phyloP scores from a whole-genome alignment of 2,329 filamentous ascomycete genomes.

The Metarhizium humberi region DNA sequence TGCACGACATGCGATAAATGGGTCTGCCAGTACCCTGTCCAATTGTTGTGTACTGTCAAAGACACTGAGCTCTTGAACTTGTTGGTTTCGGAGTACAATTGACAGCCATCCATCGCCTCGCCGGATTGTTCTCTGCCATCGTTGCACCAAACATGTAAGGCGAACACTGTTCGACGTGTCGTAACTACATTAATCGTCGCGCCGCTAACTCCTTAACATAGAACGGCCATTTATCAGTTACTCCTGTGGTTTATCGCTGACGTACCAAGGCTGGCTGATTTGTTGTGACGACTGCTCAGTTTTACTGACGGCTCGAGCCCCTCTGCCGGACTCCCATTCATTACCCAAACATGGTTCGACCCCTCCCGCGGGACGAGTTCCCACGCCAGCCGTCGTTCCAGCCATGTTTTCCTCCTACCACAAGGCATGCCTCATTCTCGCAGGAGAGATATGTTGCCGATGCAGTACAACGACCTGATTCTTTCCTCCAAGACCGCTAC shows the following conservation, averaged over 20 bases:
- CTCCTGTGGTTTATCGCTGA: neutral
- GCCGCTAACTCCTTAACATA: neutral
- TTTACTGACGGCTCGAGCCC: neutral
- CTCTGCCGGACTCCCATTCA: neutral
- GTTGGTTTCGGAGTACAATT: neutral
- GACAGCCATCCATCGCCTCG: neutral
- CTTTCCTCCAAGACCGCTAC: constrained; percentile 21
- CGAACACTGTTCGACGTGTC: neutral
- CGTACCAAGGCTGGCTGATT: neutral
- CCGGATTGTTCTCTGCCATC: neutral
- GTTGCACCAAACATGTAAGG: neutral
- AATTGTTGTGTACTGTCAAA: neutral
- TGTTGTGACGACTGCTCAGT: neutral
- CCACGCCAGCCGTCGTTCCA: constrained; percentile 23
- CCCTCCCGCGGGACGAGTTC: constrained; percentile 29
- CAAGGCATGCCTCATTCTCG: constrained; percentile 21
- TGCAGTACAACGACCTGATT: constrained; percentile 18
- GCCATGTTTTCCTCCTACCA: constrained; percentile 12
- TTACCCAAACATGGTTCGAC: constrained; percentile 28
- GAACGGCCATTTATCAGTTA: neutral
- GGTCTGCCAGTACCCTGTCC: neutral
- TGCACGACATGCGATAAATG: constrained; percentile 13
- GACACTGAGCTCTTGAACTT: neutral
- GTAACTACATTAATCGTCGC: neutral
- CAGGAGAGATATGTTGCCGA: constrained; percentile 20